phyloP scores from a whole-genome alignment of 2,329 filamentous ascomycete species.

The Xylaria sp. region DNA sequence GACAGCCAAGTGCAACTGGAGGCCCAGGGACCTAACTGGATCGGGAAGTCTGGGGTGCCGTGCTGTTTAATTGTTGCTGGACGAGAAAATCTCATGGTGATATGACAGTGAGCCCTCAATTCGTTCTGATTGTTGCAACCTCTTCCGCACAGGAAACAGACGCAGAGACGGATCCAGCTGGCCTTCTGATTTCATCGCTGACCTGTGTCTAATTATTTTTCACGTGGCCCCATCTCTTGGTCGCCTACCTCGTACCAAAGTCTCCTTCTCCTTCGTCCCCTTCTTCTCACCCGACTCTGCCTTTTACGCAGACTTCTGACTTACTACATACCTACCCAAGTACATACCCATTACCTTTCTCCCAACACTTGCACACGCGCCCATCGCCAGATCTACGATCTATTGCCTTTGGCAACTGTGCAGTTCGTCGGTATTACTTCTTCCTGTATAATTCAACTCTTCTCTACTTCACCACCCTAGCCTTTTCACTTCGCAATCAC shows the following conservation, averaged over 20 bases:
- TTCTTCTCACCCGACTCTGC: background rate
- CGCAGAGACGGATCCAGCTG: conserved; percentile 7
- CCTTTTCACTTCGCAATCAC: conserved; percentile 2
- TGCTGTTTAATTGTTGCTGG: conserved; percentile 33
- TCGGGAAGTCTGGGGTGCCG: conserved; percentile 32
- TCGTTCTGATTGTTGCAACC: conserved; percentile 24
- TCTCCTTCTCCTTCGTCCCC: background rate
- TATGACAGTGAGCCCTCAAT: conserved; percentile 26
- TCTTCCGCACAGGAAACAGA: conserved; percentile 8
- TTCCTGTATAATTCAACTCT: conserved; percentile 12
- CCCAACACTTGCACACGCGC: background rate
- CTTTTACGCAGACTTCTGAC: conserved; percentile 1
- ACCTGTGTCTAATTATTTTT: conserved; percentile 15
- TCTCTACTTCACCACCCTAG: background rate
- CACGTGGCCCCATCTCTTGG: background rate
- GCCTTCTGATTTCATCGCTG: conserved; percentile 11
- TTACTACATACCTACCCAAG: conserved; percentile 2
- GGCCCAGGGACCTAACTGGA: conserved; percentile 31
- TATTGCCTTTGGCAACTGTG: background rate
- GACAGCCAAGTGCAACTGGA: conserved; percentile 22
- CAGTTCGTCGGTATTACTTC: background rate
- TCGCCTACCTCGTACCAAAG: background rate
- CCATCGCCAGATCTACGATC: background rate
- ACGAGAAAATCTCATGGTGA: conserved; percentile 38
- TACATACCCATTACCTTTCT: background rate